Conservation (phyloP, 2,329 filamentous ascomycete species). For the Cercospora sojina region DNA sequence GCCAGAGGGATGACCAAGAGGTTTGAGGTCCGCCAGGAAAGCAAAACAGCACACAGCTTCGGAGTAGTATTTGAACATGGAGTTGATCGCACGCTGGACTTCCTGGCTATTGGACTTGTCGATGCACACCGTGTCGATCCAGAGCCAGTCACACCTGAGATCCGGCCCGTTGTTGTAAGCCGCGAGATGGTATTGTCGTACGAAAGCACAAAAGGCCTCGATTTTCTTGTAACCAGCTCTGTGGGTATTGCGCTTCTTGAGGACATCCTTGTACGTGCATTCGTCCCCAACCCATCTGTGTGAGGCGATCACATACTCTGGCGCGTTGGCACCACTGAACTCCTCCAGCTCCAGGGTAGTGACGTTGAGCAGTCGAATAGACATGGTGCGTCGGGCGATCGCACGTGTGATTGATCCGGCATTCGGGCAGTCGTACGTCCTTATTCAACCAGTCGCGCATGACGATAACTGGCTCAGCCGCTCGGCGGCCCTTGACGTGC, state of each 20-base stretch:
- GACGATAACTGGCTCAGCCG: constrained; percentile 9
- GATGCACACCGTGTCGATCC: constrained; percentile 29
- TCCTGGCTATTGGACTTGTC: constrained; percentile 22
- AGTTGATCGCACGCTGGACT: constrained; percentile 20
- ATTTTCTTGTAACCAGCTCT: constrained; percentile 11
- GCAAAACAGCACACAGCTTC: constrained; percentile 20
- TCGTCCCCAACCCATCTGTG: constrained; percentile 18
- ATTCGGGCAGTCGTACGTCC: constrained; percentile 6
- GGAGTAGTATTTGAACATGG: constrained; percentile 25
- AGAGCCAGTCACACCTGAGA: constrained; percentile 16
- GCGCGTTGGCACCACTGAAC: not conserved
- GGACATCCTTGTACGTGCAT: constrained; percentile 16
- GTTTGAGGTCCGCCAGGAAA: constrained; percentile 18
- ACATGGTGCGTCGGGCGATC: not conserved
- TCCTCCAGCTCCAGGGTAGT: constrained; percentile 13
- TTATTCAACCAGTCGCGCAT: not conserved
- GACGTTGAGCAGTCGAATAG: constrained; percentile 14
- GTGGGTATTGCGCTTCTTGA: constrained; percentile 16
- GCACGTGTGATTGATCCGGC: not conserved
- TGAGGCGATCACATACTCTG: constrained; percentile 17
- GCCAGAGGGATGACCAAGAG: not conserved
- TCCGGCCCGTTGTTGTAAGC: not conserved
- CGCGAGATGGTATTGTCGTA: not conserved
- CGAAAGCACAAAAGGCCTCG: constrained; percentile 6
- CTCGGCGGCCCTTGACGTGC: constrained; percentile 1